Evolutionary conservation across 805 yeast genomes (phyloP), one percentile per base, ranked within the genome.

Genomic region (Clavispora vitiphila): DNA sequence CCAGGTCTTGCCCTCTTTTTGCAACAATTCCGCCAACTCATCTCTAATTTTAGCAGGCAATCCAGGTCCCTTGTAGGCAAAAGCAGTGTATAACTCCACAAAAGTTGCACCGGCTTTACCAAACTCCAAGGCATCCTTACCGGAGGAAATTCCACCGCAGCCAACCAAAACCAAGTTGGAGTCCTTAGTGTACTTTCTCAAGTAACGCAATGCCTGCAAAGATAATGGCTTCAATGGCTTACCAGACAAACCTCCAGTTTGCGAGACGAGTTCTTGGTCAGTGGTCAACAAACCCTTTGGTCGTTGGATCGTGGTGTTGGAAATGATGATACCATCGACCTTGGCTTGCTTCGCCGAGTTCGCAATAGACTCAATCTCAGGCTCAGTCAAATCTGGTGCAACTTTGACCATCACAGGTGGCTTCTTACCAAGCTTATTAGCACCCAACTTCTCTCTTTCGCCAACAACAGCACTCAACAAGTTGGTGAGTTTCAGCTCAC

Each of bases 31-130:
- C 1, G 60, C 58, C 46, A 70, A 57, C 44, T 70, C 73, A 48
- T 68, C 71, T 52, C 71, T 59, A 38, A 70, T 64, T 43, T 67
- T 67, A 12, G 65, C 65, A 2, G 73, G 85, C 40, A 86, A 68
- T 2, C 95, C 96, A 1, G 97, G 96, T 1, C 98, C 98, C 57
- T 80, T 80, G 70, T 87, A 91, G 0, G 95, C 96, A 61, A 86
- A 86, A 1, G 95, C 80, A 3, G 98, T 90, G 67, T 89, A 88
- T 41, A 89, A 61, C 63, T 91, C 86, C 37, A 91, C 80, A 59
- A 81, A 86, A n/a, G 84, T 75, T 11, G 98, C 98, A 43, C 98
- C 98, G 1, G 96, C 96, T 56, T 78, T 80, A 25, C 93, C 96
- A 62, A 83, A 91, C 51, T 90, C 97, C 37, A 90, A 67, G 0